phyloP scores from a whole-genome alignment of 768 basidiomycete species.

The Omphalotus guepiniiformis region DNA sequence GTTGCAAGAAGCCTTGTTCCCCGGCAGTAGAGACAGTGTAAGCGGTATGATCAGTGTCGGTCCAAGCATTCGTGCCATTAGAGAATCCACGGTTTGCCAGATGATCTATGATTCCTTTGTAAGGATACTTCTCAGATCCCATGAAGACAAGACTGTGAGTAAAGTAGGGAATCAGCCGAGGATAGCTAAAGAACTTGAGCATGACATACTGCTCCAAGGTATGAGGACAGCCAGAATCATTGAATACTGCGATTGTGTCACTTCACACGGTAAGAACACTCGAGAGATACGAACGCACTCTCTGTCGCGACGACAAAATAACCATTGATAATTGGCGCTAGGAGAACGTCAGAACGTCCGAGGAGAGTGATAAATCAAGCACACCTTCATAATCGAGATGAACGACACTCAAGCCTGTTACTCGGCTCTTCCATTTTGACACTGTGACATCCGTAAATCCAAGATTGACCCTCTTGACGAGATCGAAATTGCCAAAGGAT shows the following conservation, averaged over 20 bases:
- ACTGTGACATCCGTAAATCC: conserved; percentile 77
- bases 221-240: conserved; percentile 94
- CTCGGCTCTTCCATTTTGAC: conserved; percentile 85
- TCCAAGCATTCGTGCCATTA: conserved; percentile 95
- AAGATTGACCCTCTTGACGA: conserved; percentile 70
- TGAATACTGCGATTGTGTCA: conserved; percentile 57
- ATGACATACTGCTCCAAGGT: conserved; percentile 86
- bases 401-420: conserved; percentile 85
- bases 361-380: conserved; percentile 15
- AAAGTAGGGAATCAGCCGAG: conserved; percentile 9
- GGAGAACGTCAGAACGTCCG: conserved; percentile 14
- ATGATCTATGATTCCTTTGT: conserved; percentile 93
- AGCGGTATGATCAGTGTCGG: conserved; percentile 90
- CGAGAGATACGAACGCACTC: conserved; percentile 45
- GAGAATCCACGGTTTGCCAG: conserved; percentile 93
- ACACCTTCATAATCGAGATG: conserved; percentile 88
- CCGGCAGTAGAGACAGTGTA: conserved; percentile 97
- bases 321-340: conserved; percentile 86
- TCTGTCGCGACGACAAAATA: conserved; percentile 90
- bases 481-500: conserved; percentile 76
- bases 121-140: conserved; percentile 93
- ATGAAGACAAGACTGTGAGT: conserved; percentile 77
- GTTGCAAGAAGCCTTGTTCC: conserved; percentile 83
- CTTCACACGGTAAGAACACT: background rate
- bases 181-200: background rate